Evolutionary conservation across 129 eudicot species (phyloP).

Genomic region (Kitagawia praeruptora): DNA sequence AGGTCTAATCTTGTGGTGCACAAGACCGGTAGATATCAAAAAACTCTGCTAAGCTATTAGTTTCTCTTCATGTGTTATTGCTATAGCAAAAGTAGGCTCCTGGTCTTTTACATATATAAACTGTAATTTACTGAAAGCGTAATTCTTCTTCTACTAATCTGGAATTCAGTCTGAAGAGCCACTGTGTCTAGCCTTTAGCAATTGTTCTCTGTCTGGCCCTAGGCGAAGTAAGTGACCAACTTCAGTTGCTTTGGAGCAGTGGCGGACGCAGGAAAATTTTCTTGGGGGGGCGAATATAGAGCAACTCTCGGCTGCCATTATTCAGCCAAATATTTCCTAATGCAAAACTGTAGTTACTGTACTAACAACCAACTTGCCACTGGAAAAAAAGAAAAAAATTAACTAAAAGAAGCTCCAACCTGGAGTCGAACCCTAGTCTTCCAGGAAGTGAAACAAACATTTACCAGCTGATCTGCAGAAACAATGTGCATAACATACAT

Average conservation of each 20-base stretch:
- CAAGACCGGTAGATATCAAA: background rate
- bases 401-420: too few relatives aligned
- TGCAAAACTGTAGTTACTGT: too few relatives aligned
- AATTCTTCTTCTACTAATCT: background rate
- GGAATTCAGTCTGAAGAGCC: background rate
- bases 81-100: background rate
- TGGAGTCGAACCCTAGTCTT: too few relatives aligned
- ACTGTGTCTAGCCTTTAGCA: background rate
- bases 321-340: too few relatives aligned
- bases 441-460: too few relatives aligned
- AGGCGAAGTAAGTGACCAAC: background rate
- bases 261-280: too few relatives aligned
- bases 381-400: too few relatives aligned
- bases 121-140: background rate
- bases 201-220: background rate
- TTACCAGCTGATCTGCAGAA: too few relatives aligned
- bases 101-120: background rate
- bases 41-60: background rate
- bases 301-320: too few relatives aligned
- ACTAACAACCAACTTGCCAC: too few relatives aligned
- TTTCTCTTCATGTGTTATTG: background rate
- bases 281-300: too few relatives aligned
- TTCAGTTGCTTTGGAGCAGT: background rate
- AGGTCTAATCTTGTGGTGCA: background rate
- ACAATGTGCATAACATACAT: too few relatives aligned